These are phyloP conservation scores for Fusarium haematococcum DNA, from an alignment of 2,329 filamentous ascomycete genomes.

Conservation along the genomic window DNA sequence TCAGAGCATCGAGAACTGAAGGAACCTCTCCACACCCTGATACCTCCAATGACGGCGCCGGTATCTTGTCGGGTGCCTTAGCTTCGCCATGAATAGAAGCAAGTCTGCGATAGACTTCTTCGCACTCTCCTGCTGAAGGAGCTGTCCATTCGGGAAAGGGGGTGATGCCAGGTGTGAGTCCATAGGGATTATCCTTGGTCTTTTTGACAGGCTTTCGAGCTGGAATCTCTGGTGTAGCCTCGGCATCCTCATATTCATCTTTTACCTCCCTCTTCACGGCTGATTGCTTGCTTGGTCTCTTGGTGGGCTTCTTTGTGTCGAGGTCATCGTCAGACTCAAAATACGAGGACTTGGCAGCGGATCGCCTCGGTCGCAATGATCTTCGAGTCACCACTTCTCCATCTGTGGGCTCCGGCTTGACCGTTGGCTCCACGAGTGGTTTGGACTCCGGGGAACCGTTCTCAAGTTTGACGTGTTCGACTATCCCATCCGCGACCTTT, in stretches of 20 bases:
- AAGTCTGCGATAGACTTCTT: conserved; percentile 39
- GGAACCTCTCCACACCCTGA: conserved; percentile 45
- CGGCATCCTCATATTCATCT: conserved; percentile 8
- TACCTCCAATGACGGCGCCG: conserved; percentile 43
- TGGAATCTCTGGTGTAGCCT: conserved; percentile 9
- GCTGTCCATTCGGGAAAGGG: conserved; percentile 42
- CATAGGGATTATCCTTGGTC: conserved; percentile 43
- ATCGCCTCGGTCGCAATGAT: conserved; percentile 27
- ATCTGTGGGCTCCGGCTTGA: background rate
- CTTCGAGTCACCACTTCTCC: conserved; percentile 8
- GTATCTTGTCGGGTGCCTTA: conserved; percentile 43
- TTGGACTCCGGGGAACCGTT: background rate
- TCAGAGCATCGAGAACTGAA: conserved; percentile 42
- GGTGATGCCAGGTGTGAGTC: conserved; percentile 43
- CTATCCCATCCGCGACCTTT: background rate
- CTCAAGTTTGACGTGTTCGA: background rate
- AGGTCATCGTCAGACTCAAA: conserved; percentile 38
- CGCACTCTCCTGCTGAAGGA: conserved; percentile 37
- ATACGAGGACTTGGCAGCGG: conserved; percentile 29
- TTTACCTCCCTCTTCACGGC: conserved; percentile 29
- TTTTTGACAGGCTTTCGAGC: conserved; percentile 37
- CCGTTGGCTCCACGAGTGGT: background rate
- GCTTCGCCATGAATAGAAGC: conserved; percentile 41
- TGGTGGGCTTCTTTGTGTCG: background rate
- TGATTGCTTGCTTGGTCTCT: conserved; percentile 6